A percentile compares a stretch with the other conserved stretches of the same genome.
phyloP scores from a whole-genome alignment of 345 rosid species.

The Lenwebbia sp. region DNA sequence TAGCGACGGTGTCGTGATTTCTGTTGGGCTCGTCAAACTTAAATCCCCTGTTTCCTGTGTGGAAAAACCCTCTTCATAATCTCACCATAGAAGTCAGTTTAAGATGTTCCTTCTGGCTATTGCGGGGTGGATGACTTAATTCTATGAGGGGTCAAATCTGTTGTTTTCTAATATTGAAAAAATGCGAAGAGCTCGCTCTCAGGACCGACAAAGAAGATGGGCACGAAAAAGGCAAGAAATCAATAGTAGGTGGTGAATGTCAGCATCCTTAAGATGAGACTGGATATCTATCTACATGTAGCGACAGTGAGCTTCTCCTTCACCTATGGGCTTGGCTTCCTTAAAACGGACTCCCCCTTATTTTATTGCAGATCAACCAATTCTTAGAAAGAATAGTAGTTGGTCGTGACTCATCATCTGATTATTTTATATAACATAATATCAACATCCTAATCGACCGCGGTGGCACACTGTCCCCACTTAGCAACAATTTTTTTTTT shows the following conservation, averaged over 20 bases:
- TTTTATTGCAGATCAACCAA: background rate
- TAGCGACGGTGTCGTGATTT: no score
- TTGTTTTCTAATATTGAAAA: background rate
- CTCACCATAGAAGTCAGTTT: background rate
- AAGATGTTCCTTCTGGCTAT: background rate
- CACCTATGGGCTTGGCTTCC: background rate
- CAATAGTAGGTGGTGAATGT: background rate
- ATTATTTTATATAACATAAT: background rate
- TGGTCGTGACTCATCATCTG: background rate
- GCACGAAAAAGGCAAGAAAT: background rate
- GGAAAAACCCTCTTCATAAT: background rate
- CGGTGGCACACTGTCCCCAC: background rate
- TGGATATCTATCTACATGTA: background rate
- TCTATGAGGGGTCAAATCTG: background rate
- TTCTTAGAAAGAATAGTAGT: background rate
- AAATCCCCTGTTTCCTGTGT: background rate
- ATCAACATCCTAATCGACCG: background rate
- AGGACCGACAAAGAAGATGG: background rate
- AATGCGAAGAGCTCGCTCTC: background rate
- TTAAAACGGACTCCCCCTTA: background rate
- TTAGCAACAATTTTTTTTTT: background rate
- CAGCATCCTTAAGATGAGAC: background rate
- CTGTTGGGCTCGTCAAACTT: background rate
- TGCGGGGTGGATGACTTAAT: background rate
- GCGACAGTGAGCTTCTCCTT: background rate